phyloP scores from a whole-genome alignment of 176 grass and related monocot genomes.

The Otatea glauca region DNA sequence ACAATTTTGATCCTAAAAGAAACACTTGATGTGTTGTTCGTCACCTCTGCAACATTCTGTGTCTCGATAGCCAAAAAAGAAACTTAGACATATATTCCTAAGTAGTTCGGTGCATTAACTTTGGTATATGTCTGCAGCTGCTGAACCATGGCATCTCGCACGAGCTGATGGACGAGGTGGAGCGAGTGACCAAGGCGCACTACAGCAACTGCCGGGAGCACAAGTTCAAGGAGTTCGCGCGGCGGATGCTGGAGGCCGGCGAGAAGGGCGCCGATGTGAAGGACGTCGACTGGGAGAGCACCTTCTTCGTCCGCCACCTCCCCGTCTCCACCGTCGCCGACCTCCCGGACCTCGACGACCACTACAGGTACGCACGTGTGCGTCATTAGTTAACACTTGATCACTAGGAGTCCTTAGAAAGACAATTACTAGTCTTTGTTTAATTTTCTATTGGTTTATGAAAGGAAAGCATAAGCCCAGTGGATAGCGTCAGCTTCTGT shows the following conservation, averaged over 20 bases:
- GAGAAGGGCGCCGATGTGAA: conserved; percentile 43
- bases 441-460: not conserved
- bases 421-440: conserved; percentile 21
- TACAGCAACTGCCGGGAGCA: conserved; percentile 57
- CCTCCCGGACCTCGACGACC: conserved; percentile 69
- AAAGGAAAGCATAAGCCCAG: not conserved
- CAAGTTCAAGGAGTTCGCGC: conserved; percentile 73
- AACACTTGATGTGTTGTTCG: not conserved
- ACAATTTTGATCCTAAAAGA: not conserved
- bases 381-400: not conserved
- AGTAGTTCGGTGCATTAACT: not conserved
- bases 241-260: conserved; percentile 57
- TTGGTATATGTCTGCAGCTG: conserved; percentile 37
- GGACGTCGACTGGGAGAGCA: conserved; percentile 93
- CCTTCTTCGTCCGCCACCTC: conserved; percentile 84
- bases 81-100: conserved; percentile 6
- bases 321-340: conserved; percentile 70
- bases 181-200: conserved; percentile 78
- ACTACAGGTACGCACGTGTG: conserved; percentile 59
- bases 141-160: conserved; percentile 86
- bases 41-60: not conserved
- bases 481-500: conserved; percentile 8
- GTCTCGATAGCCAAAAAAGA: not conserved
- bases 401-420: not conserved
- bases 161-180: conserved; percentile 96